A percentile compares a stretch with the other conserved stretches of the same genome.
Evolutionary conservation across 192 early-diverging fungal genomes (phyloP).

Genomic region (Coemansia sp.): DNA sequence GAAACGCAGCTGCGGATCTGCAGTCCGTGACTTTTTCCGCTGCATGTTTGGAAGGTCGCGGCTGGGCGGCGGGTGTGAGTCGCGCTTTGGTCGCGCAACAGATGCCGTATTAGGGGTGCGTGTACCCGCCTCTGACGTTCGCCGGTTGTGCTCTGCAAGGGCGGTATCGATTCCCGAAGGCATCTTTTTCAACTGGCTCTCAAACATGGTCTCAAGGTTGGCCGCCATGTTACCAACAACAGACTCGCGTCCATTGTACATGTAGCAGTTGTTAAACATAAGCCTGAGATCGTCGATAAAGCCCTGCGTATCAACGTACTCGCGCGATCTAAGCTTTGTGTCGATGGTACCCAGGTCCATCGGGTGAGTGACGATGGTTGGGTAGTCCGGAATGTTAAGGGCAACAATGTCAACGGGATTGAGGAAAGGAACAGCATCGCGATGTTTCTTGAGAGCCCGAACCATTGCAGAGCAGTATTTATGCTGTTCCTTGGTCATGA

Average conservation of each 20-base stretch:
- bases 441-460: slow-evolving; percentile 70
- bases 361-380: slow-evolving; percentile 66
- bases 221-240: slow-evolving; percentile 65
- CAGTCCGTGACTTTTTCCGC: slow-evolving; percentile 45
- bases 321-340: slow-evolving; percentile 58
- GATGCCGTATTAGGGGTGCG: slow-evolving; percentile 31
- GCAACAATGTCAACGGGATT: slow-evolving; percentile 74
- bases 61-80: slow-evolving; percentile 58
- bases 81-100: slow-evolving; percentile 66
- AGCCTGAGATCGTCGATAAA: slow-evolving; percentile 69
- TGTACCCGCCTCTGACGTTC: slow-evolving; percentile 24
- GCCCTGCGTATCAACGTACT: slow-evolving; percentile 64
- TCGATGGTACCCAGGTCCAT: slow-evolving; percentile 81
- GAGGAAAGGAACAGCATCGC: slow-evolving; percentile 84
- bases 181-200: slow-evolving; percentile 68
- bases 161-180: slow-evolving; percentile 57
- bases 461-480: slow-evolving; percentile 79
- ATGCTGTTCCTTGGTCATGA: slow-evolving; percentile 77
- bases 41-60: slow-evolving; percentile 46
- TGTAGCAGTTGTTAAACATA: slow-evolving; percentile 76
- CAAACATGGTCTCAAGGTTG: slow-evolving; percentile 69
- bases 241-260: slow-evolving; percentile 76
- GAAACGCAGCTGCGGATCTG: slow-evolving; percentile 62
- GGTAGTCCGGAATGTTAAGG: slow-evolving; percentile 79
- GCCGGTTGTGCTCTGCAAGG: slow-evolving; percentile 41